These are phyloP conservation scores for Pontederia crassipes DNA, from an alignment of 176 grass and related monocot genomes.

Conservation along the genomic window DNA sequence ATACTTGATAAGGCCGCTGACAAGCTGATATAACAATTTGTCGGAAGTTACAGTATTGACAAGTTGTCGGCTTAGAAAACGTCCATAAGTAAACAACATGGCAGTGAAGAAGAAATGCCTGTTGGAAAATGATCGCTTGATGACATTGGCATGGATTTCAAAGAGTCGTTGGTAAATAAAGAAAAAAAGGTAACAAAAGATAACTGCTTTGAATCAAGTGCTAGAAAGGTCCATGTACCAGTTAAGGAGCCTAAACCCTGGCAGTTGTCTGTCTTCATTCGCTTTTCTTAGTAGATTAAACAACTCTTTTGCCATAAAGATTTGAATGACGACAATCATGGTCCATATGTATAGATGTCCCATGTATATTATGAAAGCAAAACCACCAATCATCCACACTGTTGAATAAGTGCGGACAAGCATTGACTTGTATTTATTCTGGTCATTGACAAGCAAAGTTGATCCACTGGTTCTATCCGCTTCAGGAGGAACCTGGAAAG, in stretches of 20 bases:
- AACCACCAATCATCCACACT: conserved; percentile 90
- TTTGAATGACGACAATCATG: conserved; percentile 96
- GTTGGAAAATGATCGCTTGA: conserved; percentile 9
- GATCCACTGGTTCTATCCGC: conserved; percentile 56
- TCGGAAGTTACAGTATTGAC: conserved; percentile 14
- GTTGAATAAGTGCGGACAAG: conserved; percentile 95
- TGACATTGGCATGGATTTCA: background rate
- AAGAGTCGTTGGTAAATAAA: background rate
- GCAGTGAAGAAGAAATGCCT: conserved; percentile 99
- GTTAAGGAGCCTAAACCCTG: conserved; percentile 92
- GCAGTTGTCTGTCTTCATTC: conserved; percentile 83
- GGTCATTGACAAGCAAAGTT: conserved; percentile 77
- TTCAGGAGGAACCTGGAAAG: conserved; percentile 50
- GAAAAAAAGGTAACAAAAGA: background rate
- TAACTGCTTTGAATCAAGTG: background rate
- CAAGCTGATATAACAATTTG: conserved; percentile 3
- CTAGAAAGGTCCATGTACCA: conserved; percentile 39
- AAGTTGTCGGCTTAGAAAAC: conserved; percentile 91
- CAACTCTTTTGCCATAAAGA: conserved; percentile 90
- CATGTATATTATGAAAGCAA: conserved; percentile 71
- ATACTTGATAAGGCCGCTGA: conserved; percentile 2
- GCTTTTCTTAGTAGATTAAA: conserved; percentile 87
- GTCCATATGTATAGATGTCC: conserved; percentile 98
- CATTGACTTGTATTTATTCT: conserved; percentile 93
- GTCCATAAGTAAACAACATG: conserved; percentile 94